phyloP scores from a whole-genome alignment of 129 eudicot genomes.

The Helichrysum umbraculigerum region DNA sequence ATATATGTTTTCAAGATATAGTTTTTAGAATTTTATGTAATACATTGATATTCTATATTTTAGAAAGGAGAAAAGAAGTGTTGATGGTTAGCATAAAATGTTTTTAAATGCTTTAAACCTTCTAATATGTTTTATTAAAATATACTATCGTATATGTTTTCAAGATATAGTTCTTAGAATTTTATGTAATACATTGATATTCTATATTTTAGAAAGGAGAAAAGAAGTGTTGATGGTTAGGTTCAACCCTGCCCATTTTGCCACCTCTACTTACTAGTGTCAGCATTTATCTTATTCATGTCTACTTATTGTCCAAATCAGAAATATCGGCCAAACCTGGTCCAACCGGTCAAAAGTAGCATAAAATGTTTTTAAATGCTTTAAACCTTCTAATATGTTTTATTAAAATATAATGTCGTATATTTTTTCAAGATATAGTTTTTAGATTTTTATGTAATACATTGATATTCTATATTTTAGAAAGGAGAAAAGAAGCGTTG shows the following conservation, averaged over 20 bases:
- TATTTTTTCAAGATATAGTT: background rate
- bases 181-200: background rate
- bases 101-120: background rate
- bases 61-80: no score
- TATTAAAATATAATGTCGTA: background rate
- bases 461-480: no score
- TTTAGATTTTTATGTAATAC: background rate
- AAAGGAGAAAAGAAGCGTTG: background rate
- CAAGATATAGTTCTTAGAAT: no score
- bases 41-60: no score
- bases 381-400: background rate
- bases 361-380: background rate
- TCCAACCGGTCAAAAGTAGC: background rate
- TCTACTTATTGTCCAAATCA: constrained; percentile 36
- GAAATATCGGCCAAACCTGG: constrained; percentile 36
- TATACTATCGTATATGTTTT: background rate
- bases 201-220: no score
- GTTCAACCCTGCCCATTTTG: background rate
- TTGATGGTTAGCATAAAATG: background rate
- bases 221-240: background rate
- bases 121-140: background rate
- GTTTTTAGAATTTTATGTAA: background rate
- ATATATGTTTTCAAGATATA: background rate
- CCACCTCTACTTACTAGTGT: background rate
- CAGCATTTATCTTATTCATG: background rate